Evolutionary conservation across 2,329 filamentous ascomycete species (phyloP).

Genomic region (Cordyceps fumosorosea): DNA sequence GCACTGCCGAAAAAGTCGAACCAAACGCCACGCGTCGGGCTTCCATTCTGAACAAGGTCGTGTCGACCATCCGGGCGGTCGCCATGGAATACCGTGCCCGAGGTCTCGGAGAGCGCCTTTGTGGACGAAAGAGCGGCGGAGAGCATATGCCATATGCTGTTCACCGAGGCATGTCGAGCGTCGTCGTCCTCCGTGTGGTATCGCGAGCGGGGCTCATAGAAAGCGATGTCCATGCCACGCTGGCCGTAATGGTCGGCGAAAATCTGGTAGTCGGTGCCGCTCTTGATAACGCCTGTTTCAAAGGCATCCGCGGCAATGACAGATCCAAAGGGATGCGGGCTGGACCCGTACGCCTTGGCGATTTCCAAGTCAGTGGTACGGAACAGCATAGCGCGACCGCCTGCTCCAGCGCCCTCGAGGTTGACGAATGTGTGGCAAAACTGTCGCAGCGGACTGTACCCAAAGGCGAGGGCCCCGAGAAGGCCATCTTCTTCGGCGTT

Average conservation of each 20-base stretch:
- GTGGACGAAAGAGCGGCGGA: conserved; percentile 73
- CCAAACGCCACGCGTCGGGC: conserved; percentile 71
- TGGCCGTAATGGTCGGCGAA: conserved; percentile 73
- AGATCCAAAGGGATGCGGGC: conserved; percentile 72
- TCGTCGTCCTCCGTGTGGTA: conserved; percentile 94
- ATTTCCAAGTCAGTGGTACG: conserved; percentile 82
- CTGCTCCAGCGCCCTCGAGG: conserved; percentile 88
- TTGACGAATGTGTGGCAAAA: conserved; percentile 88
- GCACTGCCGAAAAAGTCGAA: conserved; percentile 82
- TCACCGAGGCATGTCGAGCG: conserved; percentile 63
- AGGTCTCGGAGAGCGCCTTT: conserved; percentile 62
- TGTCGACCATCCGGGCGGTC: conserved; percentile 45
- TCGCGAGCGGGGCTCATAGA: conserved; percentile 75
- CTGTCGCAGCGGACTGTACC: conserved; percentile 71
- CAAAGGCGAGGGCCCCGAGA: conserved; percentile 79
- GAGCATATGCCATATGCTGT: conserved; percentile 88
- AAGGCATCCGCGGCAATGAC: conserved; percentile 82
- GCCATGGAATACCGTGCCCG: conserved; percentile 59
- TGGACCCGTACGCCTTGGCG: conserved; percentile 67
- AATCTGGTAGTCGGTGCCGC: conserved; percentile 83
- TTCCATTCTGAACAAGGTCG: conserved; percentile 60
- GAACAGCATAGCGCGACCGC: conserved; percentile 81
- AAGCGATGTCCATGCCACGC: conserved; percentile 85
- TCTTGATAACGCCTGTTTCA: conserved; percentile 67
- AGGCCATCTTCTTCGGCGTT: conserved; percentile 94